These are phyloP conservation scores for Emmonsiellopsis sp. DNA, from an alignment of 2,329 filamentous ascomycete genomes.

Conservation along the genomic window DNA sequence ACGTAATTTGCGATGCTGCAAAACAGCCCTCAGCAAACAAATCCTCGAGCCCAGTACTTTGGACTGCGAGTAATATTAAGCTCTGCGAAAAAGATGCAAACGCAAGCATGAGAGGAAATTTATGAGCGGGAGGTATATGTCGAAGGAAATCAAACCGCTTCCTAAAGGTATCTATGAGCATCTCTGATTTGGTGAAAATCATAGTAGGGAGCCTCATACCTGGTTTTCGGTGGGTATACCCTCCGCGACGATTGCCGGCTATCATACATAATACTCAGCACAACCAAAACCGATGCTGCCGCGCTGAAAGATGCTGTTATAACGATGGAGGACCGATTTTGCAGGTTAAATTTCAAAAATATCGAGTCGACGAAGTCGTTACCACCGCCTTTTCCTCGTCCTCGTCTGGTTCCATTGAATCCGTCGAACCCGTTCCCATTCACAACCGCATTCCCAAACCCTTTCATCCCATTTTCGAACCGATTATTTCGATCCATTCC, in stretches of 20 bases:
- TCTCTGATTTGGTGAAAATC: too few species aligned
- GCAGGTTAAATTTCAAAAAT: constrained; percentile 8
- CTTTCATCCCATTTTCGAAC: neutral
- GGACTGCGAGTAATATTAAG: constrained; percentile 12
- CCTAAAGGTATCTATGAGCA: neutral
- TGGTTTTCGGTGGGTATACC: neutral
- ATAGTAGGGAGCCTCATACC: neutral
- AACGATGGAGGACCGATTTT: constrained; percentile 12
- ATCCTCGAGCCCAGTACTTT: constrained; percentile 9
- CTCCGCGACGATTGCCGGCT: constrained; percentile 7
- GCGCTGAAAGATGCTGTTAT: constrained; percentile 14
- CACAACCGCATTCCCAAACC: neutral
- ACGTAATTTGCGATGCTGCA: constrained; percentile 15
- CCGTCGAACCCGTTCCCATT: too few species aligned
- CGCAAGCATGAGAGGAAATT: constrained; percentile 12
- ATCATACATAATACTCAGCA: constrained; percentile 11
- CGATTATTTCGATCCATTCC: neutral
- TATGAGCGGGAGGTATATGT: constrained; percentile 12
- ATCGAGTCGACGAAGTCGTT: constrained; percentile 4
- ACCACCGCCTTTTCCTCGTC: neutral
- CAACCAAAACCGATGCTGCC: constrained; percentile 9
- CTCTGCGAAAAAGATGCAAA: constrained; percentile 13
- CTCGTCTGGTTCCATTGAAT: neutral
- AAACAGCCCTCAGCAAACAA: constrained; percentile 8
- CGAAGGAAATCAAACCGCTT: constrained; percentile 9